These are phyloP conservation scores for Drechslera avenae DNA, from an alignment of 2,329 filamentous ascomycete genomes.

Conservation along the genomic window DNA sequence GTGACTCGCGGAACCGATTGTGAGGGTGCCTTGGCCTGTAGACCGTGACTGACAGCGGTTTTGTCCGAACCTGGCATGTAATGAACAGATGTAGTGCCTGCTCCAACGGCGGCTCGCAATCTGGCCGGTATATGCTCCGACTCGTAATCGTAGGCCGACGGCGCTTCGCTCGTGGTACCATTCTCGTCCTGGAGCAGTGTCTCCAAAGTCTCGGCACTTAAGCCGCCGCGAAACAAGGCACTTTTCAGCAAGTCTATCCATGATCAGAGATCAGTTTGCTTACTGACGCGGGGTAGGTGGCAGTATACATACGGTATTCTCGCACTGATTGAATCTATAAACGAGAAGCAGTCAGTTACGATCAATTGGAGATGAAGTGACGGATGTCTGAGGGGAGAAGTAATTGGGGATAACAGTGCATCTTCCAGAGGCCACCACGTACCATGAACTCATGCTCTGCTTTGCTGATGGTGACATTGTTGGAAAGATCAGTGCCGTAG, in stretches of 20 bases:
- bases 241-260: constrained; percentile 51
- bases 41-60: constrained; percentile 25
- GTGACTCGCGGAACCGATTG: constrained; percentile 18
- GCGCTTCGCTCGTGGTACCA: constrained; percentile 20
- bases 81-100: constrained; percentile 11
- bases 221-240: constrained; percentile 57
- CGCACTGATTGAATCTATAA: constrained; percentile 49
- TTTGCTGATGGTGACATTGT: constrained; percentile 61
- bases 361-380: background rate
- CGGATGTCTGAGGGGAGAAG: background rate
- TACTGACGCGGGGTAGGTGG: background rate
- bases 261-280: constrained; percentile 6
- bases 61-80: constrained; percentile 24
- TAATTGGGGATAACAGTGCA: background rate
- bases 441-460: constrained; percentile 67
- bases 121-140: constrained; percentile 21
- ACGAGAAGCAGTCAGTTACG: constrained; percentile 5
- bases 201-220: constrained; percentile 57
- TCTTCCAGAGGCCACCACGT: constrained; percentile 30
- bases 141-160: constrained; percentile 17
- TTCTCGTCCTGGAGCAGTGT: constrained; percentile 50
- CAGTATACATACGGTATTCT: constrained; percentile 59
- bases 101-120: constrained; percentile 15
- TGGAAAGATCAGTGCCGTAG: constrained; percentile 42
- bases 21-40: constrained; percentile 17